Base-by-base conservation (phyloP, 2,329 filamentous ascomycete species). In the Exophiala sp. region DNA sequence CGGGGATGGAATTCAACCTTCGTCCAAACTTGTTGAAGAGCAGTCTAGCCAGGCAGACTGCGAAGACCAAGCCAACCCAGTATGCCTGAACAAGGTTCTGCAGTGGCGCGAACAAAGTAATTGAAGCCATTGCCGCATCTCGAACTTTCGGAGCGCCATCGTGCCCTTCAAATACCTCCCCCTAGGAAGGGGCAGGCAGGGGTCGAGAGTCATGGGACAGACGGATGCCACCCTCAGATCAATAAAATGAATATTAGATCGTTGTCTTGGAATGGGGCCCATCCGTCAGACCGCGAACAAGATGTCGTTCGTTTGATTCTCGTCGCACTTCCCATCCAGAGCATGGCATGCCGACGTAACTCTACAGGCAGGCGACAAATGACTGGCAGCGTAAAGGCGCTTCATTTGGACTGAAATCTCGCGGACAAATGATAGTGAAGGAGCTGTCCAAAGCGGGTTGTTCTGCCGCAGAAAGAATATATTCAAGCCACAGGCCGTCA, bases 1-100 rank as follows among this genome's bases (percentile, higher is more conserved):
- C 87, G 0, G 87, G 86, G 58, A 86, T 87, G 11, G 50, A 49
- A 39, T 56, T 48, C 13, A 60, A 41, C 14, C 49, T 46, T 19
- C 50, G 40, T 11, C 55, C 47, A 43, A 52, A 57, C 27, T 60
- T 56, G 44, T 60, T 60, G 27, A 39, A 29, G 13, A 54, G 27
- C n/a, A 60, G 51, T 30, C 52, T 52, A 1, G 37, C 46, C 23
- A 60, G 38, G 24, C 53, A 2, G 18, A 50, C 6, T 19, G 11
- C 41, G 22, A 50, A 29, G 24, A 53, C 10, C 13, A 58, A 6
- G n/a, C 38, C 3, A 19, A 35, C n/a, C 53, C 50, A 57, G 38
- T 53, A 40, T 14, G 9, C n/a, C 27, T 35, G 41, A 8, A 41
- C 19, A 7, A 52, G 21, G 9, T 19, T 23, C 7, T 40, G 46